Evolutionary conservation across 2,329 filamentous ascomycete genomes (phyloP).

Genomic region (Xenoacremonium recifei): DNA sequence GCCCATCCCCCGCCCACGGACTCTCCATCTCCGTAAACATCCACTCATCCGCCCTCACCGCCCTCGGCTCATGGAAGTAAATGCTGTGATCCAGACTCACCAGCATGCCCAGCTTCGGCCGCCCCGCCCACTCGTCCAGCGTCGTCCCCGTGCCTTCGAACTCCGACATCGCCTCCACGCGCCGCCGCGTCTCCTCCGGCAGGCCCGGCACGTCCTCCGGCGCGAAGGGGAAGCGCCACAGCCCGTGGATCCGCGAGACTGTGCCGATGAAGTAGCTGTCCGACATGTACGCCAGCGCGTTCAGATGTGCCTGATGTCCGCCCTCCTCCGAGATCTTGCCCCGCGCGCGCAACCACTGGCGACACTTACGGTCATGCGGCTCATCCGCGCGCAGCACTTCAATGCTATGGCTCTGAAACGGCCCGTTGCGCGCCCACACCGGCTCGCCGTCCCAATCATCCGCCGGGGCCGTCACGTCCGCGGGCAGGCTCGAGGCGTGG

Average conservation of each 20-base stretch:
- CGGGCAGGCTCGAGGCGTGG: slow-evolving; percentile 64
- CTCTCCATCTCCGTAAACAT: slow-evolving; percentile 79
- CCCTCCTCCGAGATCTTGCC: slow-evolving; percentile 72
- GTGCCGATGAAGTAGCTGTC: slow-evolving; percentile 95
- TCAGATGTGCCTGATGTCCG: slow-evolving; percentile 77
- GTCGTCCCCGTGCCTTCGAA: slow-evolving; percentile 39
- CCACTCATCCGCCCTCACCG: slow-evolving; percentile 67
- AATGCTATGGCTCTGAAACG: slow-evolving; percentile 47
- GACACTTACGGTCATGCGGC: slow-evolving; percentile 65
- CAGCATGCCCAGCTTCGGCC: slow-evolving; percentile 76
- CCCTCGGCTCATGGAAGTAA: slow-evolving; percentile 62
- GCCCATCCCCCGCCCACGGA: slow-evolving; percentile 75
- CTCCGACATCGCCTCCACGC: slow-evolving; percentile 38
- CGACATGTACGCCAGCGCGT: slow-evolving; percentile 87
- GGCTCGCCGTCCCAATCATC: slow-evolving; percentile 43
- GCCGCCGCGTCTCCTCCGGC: slow-evolving; percentile 38
- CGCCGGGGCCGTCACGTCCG: slow-evolving; percentile 34
- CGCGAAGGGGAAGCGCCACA: slow-evolving; percentile 68
- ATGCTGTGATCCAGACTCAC: slow-evolving; percentile 76
- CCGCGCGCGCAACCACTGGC: slow-evolving; percentile 72
- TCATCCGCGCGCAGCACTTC: slow-evolving; percentile 38
- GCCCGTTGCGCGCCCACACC: slow-evolving; percentile 49
- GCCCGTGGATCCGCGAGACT: slow-evolving; percentile 73
- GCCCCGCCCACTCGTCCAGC: slow-evolving; percentile 47
- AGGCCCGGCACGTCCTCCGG: slow-evolving; percentile 54